Base-by-base conservation (phyloP, 805 yeast genomes). In the Kazachstania africana region DNA sequence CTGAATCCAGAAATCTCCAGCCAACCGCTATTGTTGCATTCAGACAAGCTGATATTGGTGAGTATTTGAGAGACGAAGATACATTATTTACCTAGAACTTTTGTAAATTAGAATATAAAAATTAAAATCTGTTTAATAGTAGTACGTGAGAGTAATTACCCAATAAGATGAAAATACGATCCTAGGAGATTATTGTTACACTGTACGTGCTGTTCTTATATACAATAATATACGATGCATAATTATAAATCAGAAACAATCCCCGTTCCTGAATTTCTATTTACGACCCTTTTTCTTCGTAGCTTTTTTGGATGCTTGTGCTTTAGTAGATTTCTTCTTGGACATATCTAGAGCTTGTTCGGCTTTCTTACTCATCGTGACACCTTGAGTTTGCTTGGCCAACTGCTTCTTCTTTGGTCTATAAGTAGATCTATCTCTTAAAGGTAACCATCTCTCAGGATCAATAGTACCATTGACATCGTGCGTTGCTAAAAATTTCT, bases 1-100 rank as follows among this genome's bases (percentile, higher is more conserved):
- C 75, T 21, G 98, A 88, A 54, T 75, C 91, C 16, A 75, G 91
- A 57, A 72, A 75, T 50, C 64, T 85, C 47, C 94, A 81, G 55
- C 98, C 98, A 35, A 88, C 94, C 16, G 91, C 78, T 16, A 87
- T 91, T 31, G 95, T 88, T 12, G 94, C 94, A 4, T 88, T 82
- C 57, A 77, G 98, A 69, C 98, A 91, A 57, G 82, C 93, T 43
- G 98, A 91, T 64, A 83, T 91, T 43, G 98, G 98, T 41, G 98
- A 91, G 60, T 91, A 84, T 52, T 68, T 91, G 52, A 85, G 98
- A 70, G 97, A 91, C 50, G 98, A 91, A 66, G 97, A 91, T 59
- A 84, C 95, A 25, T 62, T 88, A 44, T 88, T 88, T 53, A 82
- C 95, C 16, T 85, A 19, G 22, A 26, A n/a, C 15, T 14, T 16